A percentile compares a stretch with the other conserved stretches of the same genome.
Evolutionary conservation across 768 basidiomycete species (phyloP).

Genomic region (Holtermanniella nyarrowii): DNA sequence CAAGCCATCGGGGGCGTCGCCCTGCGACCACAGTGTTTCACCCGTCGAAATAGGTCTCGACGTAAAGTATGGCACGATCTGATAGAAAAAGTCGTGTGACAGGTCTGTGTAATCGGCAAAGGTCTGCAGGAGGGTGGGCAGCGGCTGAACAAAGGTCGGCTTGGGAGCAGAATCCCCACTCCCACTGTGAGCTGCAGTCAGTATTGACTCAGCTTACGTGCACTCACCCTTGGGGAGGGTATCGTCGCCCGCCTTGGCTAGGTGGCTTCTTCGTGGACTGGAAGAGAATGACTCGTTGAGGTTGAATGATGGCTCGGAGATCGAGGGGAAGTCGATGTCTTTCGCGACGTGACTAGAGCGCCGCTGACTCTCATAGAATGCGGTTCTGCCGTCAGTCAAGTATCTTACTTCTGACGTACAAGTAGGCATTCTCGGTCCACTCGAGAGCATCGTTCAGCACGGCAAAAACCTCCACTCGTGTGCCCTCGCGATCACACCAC

Average conservation of each 20-base stretch:
- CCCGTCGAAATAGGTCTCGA: conserved; percentile 52
- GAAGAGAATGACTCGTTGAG: conserved; percentile 47
- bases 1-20: conserved; percentile 66
- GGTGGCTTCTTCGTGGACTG: conserved; percentile 59
- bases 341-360: conserved; percentile 4
- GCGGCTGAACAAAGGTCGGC: conserved; percentile 49
- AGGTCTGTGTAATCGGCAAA: conserved; percentile 58
- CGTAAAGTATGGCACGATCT: conserved; percentile 63
- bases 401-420: conserved; percentile 51
- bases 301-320: conserved; percentile 44
- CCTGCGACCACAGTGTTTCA: conserved; percentile 61
- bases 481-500: conserved; percentile 51
- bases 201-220: not conserved
- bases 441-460: conserved; percentile 85
- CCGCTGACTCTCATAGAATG: conserved; percentile 36
- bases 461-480: conserved; percentile 68
- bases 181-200: not conserved
- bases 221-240: conserved; percentile 41
- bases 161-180: conserved; percentile 3
- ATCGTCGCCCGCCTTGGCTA: conserved; percentile 61
- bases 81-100: conserved; percentile 49
- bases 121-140: conserved; percentile 63
- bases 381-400: conserved; percentile 19
- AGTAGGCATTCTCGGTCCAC: conserved; percentile 91
- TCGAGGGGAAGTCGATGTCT: conserved; percentile 31